Percentiles rank a stretch among this genome's conserved stretches.
Conservation (phyloP, 352 stramenopile genomes). For the Pythium vanterpoolii region DNA sequence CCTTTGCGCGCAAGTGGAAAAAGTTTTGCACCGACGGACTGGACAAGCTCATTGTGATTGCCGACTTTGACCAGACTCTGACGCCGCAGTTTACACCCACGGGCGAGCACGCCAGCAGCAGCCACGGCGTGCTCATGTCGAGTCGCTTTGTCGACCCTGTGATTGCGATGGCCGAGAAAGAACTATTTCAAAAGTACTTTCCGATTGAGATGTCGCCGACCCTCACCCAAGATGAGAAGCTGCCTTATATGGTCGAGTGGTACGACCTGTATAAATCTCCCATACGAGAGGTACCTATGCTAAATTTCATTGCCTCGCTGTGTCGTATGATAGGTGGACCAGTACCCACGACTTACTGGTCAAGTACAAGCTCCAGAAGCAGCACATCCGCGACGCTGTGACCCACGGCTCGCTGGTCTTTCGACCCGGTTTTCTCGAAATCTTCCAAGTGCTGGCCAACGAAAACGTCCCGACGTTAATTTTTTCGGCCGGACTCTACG, state of each 20-base stretch:
- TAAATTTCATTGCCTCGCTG: neutral
- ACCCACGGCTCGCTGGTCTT: conserved; percentile 48
- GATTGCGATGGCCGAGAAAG: conserved; percentile 20
- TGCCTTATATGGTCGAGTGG: conserved; percentile 78
- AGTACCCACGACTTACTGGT: conserved; percentile 52
- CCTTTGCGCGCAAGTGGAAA: conserved; percentile 65
- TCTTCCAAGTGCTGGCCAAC: conserved; percentile 51
- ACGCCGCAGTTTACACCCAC: conserved; percentile 42
- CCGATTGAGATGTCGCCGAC: conserved; percentile 72
- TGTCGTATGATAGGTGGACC: conserved; percentile 29
- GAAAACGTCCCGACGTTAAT: conserved; percentile 71
- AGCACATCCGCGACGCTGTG: conserved; percentile 44
- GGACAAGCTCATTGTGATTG: conserved; percentile 64
- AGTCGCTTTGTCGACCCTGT: conserved; percentile 41
- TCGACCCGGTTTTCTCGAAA: conserved; percentile 54
- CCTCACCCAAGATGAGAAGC: conserved; percentile 64
- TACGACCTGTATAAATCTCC: conserved; percentile 8
- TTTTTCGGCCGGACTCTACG: conserved; percentile 69
- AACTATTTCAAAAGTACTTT: conserved; percentile 73
- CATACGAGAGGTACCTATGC: too few relatives aligned
- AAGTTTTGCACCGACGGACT: conserved; percentile 63
- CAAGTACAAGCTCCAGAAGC: conserved; percentile 45
- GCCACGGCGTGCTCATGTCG: conserved; percentile 49
- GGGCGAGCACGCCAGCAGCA: conserved; percentile 44
- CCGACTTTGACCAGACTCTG: conserved; percentile 76